Conservation (phyloP, 805 yeast genomes). For the Ogataea wickerhamii region DNA sequence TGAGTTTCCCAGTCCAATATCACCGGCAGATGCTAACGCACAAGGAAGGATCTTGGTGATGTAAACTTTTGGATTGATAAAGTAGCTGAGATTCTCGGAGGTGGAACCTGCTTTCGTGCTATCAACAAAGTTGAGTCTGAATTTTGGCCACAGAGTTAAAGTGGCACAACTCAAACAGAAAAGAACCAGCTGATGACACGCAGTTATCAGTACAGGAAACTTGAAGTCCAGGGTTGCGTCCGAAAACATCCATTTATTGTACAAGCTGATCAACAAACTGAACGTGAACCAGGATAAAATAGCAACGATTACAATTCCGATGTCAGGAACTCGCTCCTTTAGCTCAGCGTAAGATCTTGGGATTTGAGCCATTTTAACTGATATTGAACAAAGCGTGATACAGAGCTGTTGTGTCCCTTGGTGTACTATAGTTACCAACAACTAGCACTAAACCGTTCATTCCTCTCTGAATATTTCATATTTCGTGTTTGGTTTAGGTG, state of each 20-base stretch:
- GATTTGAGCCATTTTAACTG: slow-evolving; percentile 12
- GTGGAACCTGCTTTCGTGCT: slow-evolving; percentile 9
- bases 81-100: slow-evolving; percentile 14
- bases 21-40: slow-evolving; percentile 82
- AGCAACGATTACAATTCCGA: slow-evolving; percentile 21
- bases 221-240: slow-evolving; percentile 68
- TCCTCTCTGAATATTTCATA: too few relatives aligned
- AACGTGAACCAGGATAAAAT: slow-evolving; percentile 55
- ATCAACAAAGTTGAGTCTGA: slow-evolving; percentile 38
- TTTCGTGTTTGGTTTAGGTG: too few relatives aligned
- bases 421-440: too few relatives aligned
- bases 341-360: slow-evolving; percentile 23
- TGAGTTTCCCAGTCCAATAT: slow-evolving; percentile 83
- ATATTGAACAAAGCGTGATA: too few relatives aligned
- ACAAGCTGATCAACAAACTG: slow-evolving; percentile 61
- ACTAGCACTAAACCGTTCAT: too few relatives aligned
- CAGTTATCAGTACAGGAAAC: slow-evolving; percentile 77
- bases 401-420: too few relatives aligned
- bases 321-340: slow-evolving; percentile 21
- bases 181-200: slow-evolving; percentile 73
- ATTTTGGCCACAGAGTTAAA: slow-evolving; percentile 41
- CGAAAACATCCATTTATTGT: slow-evolving; percentile 91
- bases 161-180: slow-evolving; percentile 46
- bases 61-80: slow-evolving; percentile 37
- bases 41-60: slow-evolving; percentile 66